Base-by-base conservation (phyloP, 164 flowering plant species). In the Protea cynaroides region DNA sequence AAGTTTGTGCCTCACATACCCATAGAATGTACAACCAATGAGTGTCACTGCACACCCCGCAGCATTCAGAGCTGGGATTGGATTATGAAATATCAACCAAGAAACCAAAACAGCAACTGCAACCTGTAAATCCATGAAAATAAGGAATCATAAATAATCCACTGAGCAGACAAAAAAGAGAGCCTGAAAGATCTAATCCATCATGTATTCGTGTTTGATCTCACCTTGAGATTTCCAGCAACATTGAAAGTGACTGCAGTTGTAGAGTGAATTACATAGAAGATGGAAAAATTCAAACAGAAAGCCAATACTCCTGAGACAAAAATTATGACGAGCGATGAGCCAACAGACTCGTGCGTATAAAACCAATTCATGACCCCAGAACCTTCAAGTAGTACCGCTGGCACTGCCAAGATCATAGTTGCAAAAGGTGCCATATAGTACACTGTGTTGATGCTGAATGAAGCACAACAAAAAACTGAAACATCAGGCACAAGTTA, bases 341-440 rank as follows among this genome's bases (percentile, higher is more conserved):
- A 65, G 36, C 34, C 1, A 40, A 79, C 64, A 23, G 72, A 53
- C 14, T 72, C 74, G 57, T 76, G 73, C 12, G 87, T 80, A 29
- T 74, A 56, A 63, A 86, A 59, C 92, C 92, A 86, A 38, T 58
- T 67, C 19, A 76, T 0, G 61, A 86, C 80, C 25, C 89, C 92
- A 59, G 72, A 25, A 13, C 92, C 92, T 75, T 86, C 92, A 18
- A 86, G 82, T 17, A 86, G 25, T 29, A 86, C 7, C 4, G 92
- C 92, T 63, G 92, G 92, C 11, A 75, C 62, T 24, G 84, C 87
- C 78, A 86, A 68, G 56, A 86, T 86, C 86, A 84, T 80, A 61
- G 92, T 86, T 52, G 92, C 92, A 77, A 74, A 83, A 25, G 92
- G 92, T 61, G 92, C 92, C 92, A 86, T 86, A 82, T 84, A 84